phyloP scores from a whole-genome alignment of 768 basidiomycete genomes.

The Mycena latifolia region DNA sequence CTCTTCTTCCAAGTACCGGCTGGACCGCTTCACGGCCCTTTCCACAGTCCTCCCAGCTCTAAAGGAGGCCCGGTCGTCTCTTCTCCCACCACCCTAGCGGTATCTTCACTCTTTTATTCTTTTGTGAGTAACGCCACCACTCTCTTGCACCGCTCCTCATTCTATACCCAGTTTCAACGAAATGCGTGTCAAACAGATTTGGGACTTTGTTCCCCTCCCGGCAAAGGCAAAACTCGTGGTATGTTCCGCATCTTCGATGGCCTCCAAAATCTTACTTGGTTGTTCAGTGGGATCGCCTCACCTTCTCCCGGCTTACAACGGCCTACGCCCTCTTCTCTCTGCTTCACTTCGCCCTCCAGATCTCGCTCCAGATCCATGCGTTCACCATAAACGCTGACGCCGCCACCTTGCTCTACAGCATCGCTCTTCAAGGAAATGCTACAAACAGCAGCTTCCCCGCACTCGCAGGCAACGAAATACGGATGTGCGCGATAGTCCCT shows the following conservation, averaged over 20 bases:
- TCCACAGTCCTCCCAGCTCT: constrained; percentile 8
- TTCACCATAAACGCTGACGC: constrained; percentile 75
- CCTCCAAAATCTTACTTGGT: neutral
- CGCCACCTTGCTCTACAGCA: constrained; percentile 61
- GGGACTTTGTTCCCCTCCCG: constrained; percentile 51
- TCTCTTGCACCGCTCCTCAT: constrained; percentile 4
- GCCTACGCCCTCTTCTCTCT: constrained; percentile 78
- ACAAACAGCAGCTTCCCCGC: constrained; percentile 65
- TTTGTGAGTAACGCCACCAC: constrained; percentile 27
- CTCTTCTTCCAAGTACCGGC: constrained; percentile 31
- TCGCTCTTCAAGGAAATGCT: constrained; percentile 64
- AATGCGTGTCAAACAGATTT: constrained; percentile 57
- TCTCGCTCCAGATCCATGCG: constrained; percentile 76
- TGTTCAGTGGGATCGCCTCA: constrained; percentile 75
- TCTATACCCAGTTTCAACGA: constrained; percentile 22
- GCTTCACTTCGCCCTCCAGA: constrained; percentile 74
- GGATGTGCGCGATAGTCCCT: constrained; percentile 70
- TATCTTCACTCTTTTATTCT: constrained; percentile 46
- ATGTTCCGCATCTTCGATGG: constrained; percentile 35
- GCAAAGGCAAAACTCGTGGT: constrained; percentile 63
- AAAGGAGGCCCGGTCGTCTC: constrained; percentile 22
- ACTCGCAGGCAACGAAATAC: constrained; percentile 60
- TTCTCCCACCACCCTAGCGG: constrained; percentile 55
- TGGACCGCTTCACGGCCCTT: constrained; percentile 38
- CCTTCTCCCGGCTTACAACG: constrained; percentile 73